phyloP scores from a whole-genome alignment of 2,329 filamentous ascomycete species.

The Colletotrichum cuscutae region DNA sequence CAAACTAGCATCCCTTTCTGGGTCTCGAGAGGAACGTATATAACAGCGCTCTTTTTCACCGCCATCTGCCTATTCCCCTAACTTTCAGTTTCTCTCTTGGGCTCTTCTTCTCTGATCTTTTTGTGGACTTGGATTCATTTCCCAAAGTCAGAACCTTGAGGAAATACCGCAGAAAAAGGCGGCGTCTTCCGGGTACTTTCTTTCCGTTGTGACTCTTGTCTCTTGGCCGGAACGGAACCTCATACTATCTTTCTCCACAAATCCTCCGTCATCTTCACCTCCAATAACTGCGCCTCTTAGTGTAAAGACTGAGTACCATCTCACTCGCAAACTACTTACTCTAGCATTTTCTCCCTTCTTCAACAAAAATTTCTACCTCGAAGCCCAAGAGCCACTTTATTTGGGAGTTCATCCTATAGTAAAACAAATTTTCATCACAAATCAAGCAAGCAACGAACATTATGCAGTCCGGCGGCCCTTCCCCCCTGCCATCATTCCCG shows the following conservation, averaged over 20 bases:
- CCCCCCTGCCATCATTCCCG: constrained; percentile 46
- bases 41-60: constrained; percentile 23
- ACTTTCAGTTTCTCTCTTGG: constrained; percentile 13
- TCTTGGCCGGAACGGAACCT: not conserved
- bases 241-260: constrained; percentile 21
- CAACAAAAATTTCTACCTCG: not conserved
- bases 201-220: constrained; percentile 21
- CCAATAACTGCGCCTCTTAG: not conserved
- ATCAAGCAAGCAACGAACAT: constrained; percentile 21
- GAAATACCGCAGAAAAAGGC: not conserved
- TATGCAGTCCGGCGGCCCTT: constrained; percentile 54
- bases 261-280: constrained; percentile 31
- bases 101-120: constrained; percentile 5
- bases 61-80: constrained; percentile 7
- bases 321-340: not conserved
- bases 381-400: not conserved
- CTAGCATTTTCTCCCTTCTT: not conserved
- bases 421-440: not conserved
- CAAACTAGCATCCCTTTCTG: constrained; percentile 34
- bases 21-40: constrained; percentile 22
- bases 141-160: not conserved
- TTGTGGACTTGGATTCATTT: not conserved
- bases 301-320: constrained; percentile 11
- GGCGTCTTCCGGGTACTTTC: not conserved
- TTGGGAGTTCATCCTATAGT: not conserved